A percentile compares a stretch with the other conserved stretches of the same genome.
Evolutionary conservation across 192 early-diverging fungal species (phyloP).

Genomic region (Geranomyces michiganensis): DNA sequence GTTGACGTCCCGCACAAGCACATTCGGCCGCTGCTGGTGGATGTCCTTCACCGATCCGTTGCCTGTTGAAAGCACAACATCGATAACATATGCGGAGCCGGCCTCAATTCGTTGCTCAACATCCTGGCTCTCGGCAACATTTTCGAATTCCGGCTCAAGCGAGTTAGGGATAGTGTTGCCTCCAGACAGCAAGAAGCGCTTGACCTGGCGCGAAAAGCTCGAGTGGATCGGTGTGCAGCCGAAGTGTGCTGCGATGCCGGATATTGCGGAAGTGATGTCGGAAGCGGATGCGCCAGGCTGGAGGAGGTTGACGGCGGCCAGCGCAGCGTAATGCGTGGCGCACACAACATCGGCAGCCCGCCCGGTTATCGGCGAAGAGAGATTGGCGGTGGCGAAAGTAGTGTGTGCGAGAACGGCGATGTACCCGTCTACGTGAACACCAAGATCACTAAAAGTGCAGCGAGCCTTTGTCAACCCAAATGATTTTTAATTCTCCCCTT

Average conservation of each 20-base stretch:
- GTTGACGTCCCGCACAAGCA: slow-evolving; percentile 80
- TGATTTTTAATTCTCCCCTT: background rate
- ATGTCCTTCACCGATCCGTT: slow-evolving; percentile 1
- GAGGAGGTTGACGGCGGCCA: slow-evolving; percentile 80
- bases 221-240: slow-evolving; percentile 81
- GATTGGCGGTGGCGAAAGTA: slow-evolving; percentile 63
- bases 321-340: slow-evolving; percentile 87
- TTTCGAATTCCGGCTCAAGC: slow-evolving; percentile 52
- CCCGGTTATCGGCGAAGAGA: slow-evolving; percentile 68
- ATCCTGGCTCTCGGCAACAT: slow-evolving; percentile 8
- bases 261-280: slow-evolving; percentile 74
- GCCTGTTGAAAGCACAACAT: slow-evolving; percentile 78
- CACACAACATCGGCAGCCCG: slow-evolving; percentile 83
- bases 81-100: slow-evolving; percentile 87
- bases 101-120: slow-evolving; percentile 58
- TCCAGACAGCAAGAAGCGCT: slow-evolving; percentile 45
- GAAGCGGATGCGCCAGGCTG: slow-evolving; percentile 61
- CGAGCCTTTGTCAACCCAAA: background rate
- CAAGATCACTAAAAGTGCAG: slow-evolving; percentile 67
- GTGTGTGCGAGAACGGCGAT: slow-evolving; percentile 81
- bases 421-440: slow-evolving; percentile 88
- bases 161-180: slow-evolving; percentile 45
- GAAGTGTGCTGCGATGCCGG: slow-evolving; percentile 74
- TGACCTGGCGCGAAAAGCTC: slow-evolving; percentile 52
- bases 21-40: slow-evolving; percentile 73